Conservation (phyloP, 306 rosid genomes). For the Quercus variabilis region DNA sequence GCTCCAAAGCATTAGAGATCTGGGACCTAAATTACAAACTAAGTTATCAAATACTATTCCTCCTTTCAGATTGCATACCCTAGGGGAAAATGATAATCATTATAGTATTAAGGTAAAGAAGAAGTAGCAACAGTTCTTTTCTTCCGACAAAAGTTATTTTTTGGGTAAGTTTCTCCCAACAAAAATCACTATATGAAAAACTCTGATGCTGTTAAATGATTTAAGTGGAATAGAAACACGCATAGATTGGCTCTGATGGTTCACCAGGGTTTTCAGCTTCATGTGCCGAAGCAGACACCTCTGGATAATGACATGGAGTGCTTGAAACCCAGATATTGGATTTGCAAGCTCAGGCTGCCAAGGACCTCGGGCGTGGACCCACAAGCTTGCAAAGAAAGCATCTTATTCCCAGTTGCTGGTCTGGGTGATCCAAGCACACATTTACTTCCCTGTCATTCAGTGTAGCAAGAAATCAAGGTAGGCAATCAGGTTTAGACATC, state of each 20-base stretch:
- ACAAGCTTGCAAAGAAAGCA: constrained; percentile 47
- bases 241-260: constrained; percentile 37
- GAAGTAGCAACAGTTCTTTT: constrained; percentile 6
- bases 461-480: constrained; percentile 49
- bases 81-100: not conserved
- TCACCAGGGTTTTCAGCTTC: constrained; percentile 69
- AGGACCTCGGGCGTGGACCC: constrained; percentile 52
- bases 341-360: constrained; percentile 52
- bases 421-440: constrained; percentile 68
- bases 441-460: constrained; percentile 80
- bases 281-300: constrained; percentile 46
- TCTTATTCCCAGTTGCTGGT: constrained; percentile 57
- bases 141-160: not conserved
- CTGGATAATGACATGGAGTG: constrained; percentile 32
- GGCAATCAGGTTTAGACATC: constrained; percentile 36
- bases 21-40: not conserved
- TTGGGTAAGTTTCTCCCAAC: not conserved
- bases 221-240: constrained; percentile 22
- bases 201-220: not conserved
- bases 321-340: constrained; percentile 33
- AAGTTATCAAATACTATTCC: not conserved
- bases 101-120: not conserved
- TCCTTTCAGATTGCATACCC: not conserved
- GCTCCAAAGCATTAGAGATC: not conserved
- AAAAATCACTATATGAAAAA: not conserved